phyloP scores from a whole-genome alignment of 1,284 basidiomycete species.

The Apiotrichum akiyoshidainum region DNA sequence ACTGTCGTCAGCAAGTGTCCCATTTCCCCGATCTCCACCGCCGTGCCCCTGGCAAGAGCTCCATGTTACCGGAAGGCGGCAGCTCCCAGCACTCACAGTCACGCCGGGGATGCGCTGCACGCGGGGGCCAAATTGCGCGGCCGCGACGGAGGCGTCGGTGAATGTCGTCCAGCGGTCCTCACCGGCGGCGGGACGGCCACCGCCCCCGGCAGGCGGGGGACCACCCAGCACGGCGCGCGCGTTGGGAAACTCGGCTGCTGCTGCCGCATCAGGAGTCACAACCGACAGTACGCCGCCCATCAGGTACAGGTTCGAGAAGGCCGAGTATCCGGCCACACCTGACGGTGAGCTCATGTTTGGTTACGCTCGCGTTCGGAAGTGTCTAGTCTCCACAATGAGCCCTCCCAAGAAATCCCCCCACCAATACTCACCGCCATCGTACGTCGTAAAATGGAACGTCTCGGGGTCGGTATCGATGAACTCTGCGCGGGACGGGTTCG shows the following conservation, averaged over 20 bases:
- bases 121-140: slow-evolving; percentile 29
- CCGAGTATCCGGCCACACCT: slow-evolving; percentile 37
- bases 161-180: slow-evolving; percentile 33
- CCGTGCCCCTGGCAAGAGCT: too few species aligned
- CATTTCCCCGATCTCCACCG: too few species aligned
- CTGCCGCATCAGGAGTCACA: slow-evolving; percentile 12
- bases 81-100: slow-evolving; percentile 26
- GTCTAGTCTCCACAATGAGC: background rate
- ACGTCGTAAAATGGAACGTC: background rate
- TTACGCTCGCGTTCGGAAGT: background rate
- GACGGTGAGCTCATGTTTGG: slow-evolving; percentile 1
- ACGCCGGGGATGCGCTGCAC: slow-evolving; percentile 33
- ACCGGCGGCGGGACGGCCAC: slow-evolving; percentile 14
- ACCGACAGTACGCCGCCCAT: slow-evolving; percentile 22
- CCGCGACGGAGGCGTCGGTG: slow-evolving; percentile 22
- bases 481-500: too few species aligned
- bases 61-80: too few species aligned
- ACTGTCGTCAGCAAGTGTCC: slow-evolving; percentile 17
- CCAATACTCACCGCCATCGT: background rate
- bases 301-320: slow-evolving; percentile 40
- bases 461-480: too few species aligned
- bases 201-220: background rate
- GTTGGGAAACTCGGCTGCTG: slow-evolving; percentile 8
- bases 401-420: too few species aligned
- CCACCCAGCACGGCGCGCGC: slow-evolving; percentile 18